Base-by-base conservation (phyloP, 495 filamentous ascomycete genomes). In the Daldinia loculata region DNA sequence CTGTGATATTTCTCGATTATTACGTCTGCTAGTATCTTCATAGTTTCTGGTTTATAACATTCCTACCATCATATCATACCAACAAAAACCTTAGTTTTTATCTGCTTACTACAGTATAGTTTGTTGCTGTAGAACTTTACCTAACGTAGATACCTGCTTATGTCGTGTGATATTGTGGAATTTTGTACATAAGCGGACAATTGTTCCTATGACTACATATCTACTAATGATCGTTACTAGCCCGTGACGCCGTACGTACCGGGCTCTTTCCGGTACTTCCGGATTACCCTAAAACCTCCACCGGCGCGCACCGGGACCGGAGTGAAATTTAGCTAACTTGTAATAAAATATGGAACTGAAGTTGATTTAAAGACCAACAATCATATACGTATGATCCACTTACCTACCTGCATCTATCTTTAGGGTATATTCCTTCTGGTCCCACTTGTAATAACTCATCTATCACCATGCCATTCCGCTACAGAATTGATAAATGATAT, bases 251-350 rank as follows among this genome's bases (percentile, higher is more conserved):
- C 61, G 22, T 32, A 61, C 66, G 15, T 61, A 50, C 22, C 51
- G 70, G 53, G 34, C 26, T 41, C 39, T 53, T 68, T 61, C 66
- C 70, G 70, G 52, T 43, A 48, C 39, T 67, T 67, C 65, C 70
- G 70, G 59, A 61, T 63, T 61, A 32, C 55, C 59, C 59, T 60
- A 56, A 15, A 53, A 39, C 38, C 45, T 61, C 43, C 53, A 36
- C 38, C 50, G 61, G 41, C 19, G 59, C 34, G 19, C 38, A 14
- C 41, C 55, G 45, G 34, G 19, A 51, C 52, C 38, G 15, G 34
- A 59, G 19, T 29, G 2, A 32, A 4, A 45, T 41, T 26, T 19
- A 60, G 5, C 36, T 60, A 34, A 34, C 32, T 11, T 39, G 19
- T 30, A 45, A 1, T 32, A 60, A 45, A 45, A 29, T 41, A 29